Evolutionary conservation across 2,329 filamentous ascomycete genomes (phyloP).

Genomic region (Lecanoromycetidae sp.): DNA sequence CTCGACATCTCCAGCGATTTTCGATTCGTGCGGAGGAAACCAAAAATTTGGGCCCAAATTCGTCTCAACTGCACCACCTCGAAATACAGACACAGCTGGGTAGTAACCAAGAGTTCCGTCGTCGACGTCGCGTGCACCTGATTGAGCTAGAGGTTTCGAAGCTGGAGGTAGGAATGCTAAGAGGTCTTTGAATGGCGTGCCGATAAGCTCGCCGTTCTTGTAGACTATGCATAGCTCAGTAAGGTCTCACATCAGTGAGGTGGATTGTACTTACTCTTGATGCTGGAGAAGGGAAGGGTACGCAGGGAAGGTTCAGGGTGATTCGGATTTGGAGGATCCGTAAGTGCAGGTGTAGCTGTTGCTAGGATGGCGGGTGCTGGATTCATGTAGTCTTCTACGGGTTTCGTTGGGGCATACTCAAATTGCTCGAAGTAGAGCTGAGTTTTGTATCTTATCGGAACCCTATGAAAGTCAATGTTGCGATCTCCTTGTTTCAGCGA

Average conservation of each 20-base stretch:
- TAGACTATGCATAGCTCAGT: too few relatives aligned
- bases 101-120: constrained; percentile 95
- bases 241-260: too few relatives aligned
- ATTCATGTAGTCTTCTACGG: constrained; percentile 75
- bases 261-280: too few relatives aligned
- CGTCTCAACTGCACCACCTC: constrained; percentile 78
- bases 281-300: constrained; percentile 72
- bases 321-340: constrained; percentile 55
- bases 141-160: constrained; percentile 57
- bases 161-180: constrained; percentile 86
- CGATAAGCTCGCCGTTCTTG: constrained; percentile 80
- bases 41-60: constrained; percentile 94
- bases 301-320: constrained; percentile 64
- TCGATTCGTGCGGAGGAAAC: constrained; percentile 57
- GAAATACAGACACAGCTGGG: constrained; percentile 82
- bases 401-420: constrained; percentile 76
- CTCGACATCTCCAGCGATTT: constrained; percentile 30
- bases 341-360: constrained; percentile 28
- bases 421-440: background rate
- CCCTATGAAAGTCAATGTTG: background rate
- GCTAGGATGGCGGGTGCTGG: constrained; percentile 43
- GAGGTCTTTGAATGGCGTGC: constrained; percentile 76
- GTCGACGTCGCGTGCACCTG: constrained; percentile 73
- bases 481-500: constrained; percentile 65
- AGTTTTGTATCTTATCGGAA: too few relatives aligned